Conservation (phyloP, 805 yeast genomes). For the Nakazawaea sp. region DNA sequence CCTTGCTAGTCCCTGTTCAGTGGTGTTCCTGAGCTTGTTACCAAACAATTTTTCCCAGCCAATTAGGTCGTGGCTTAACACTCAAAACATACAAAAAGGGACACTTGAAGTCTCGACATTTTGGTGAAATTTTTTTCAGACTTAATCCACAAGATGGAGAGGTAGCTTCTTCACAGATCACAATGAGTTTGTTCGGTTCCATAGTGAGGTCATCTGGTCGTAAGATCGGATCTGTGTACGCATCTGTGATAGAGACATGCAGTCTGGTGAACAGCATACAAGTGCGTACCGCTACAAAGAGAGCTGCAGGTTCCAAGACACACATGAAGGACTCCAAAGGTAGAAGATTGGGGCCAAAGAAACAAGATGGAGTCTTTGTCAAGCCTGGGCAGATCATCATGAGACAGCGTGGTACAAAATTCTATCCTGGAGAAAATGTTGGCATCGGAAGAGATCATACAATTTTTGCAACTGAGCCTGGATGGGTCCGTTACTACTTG, state of each 20-base stretch:
- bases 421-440: constrained; percentile 90
- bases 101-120: no score
- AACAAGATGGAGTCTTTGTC: constrained; percentile 70
- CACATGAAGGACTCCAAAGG: constrained; percentile 94
- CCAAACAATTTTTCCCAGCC: no score
- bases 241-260: constrained; percentile 1
- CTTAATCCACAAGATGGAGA: no score
- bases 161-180: background rate
- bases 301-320: constrained; percentile 92
- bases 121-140: no score
- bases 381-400: constrained; percentile 79
- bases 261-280: constrained; percentile 19
- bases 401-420: constrained; percentile 93
- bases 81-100: no score
- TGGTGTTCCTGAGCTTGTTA: no score
- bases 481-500: constrained; percentile 81
- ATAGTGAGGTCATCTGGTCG: constrained; percentile 7
- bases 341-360: constrained; percentile 88
- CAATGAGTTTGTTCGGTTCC: constrained; percentile 5
- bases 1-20: no score
- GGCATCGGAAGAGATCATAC: constrained; percentile 93
- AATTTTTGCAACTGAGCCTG: constrained; percentile 85
- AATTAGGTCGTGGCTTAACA: no score
- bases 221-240: constrained; percentile 7
- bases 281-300: constrained; percentile 87